Evolutionary conservation across 2,329 filamentous ascomycete genomes (phyloP), one percentile per base, ranked within the genome.

Genomic region (Pestalotiopsis sp.): DNA sequence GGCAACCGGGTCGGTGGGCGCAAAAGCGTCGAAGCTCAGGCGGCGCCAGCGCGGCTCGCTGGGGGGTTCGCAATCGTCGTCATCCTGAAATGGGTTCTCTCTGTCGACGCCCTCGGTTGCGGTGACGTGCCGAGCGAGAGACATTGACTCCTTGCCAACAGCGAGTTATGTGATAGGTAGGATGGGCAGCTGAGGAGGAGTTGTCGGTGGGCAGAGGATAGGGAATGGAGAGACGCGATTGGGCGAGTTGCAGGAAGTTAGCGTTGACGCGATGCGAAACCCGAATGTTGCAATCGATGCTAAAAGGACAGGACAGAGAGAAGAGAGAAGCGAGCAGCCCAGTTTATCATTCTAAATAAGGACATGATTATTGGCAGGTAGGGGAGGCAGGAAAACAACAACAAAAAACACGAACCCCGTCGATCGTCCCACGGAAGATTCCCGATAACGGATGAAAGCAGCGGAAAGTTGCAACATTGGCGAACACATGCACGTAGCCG

Each of bases 61-160:
- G n/a, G 70, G 65, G 38, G 68, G 70, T 38, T 71, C 58, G 39
- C 44, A 57, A 22, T 57, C 56, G 17, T 68, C 56, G 14, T 65
- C 62, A 63, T 69, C 55, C 56, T 73, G 71, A 66, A 66, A 71
- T 65, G 63, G 73, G 68, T 72, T 72, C 68, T 78, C 77, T 61
- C 80, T 80, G 69, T 82, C 81, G 69, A 82, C 79, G 69, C 81
- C 81, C 74, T 82, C 79, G 64, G 71, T 73, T 61, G 79, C 77
- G 17, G 79, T 82, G 66, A 82, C 78, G 73, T 82, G 81, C 69
- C 81, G 81, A 70, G 78, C 81, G 68, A 82, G 78, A 71, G 81
- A 82, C 81, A 82, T 82, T 61, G 70, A 60, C 56, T 60, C 39
- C 22, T 58, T 35, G 56, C 14, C 9, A 35, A 58, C n/a, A 35